Percentiles rank a stretch among this genome's conserved stretches.
Conservation (phyloP, 345 rosid species). For the Hibiscus tridactylites region DNA sequence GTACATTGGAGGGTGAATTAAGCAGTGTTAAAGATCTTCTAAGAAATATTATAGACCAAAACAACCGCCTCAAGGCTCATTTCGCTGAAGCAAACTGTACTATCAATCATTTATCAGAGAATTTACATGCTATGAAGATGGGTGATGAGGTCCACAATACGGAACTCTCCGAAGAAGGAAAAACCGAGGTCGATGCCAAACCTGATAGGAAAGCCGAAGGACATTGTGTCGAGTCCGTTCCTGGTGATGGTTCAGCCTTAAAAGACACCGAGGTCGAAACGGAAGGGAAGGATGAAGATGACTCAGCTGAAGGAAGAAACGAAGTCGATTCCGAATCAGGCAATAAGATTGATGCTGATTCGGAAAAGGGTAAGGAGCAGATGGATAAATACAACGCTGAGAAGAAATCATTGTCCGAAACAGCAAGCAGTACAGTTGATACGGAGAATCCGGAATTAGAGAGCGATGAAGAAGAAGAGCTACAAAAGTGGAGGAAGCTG, state of each 20-base stretch:
- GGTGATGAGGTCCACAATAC: constrained; percentile 42
- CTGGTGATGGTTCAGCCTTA: constrained; percentile 7
- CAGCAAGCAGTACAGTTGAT: constrained; percentile 28
- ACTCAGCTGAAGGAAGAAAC: constrained; percentile 18
- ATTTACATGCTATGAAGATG: constrained; percentile 40
- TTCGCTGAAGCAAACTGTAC: constrained; percentile 46
- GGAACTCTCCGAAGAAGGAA: constrained; percentile 19
- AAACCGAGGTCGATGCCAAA: constrained; percentile 11
- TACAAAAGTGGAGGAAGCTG: constrained; percentile 55
- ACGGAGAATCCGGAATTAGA: constrained; percentile 28
- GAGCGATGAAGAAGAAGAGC: constrained; percentile 37
- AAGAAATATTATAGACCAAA: constrained; percentile 38
- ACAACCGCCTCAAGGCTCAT: constrained; percentile 36
- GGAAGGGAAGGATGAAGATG: not conserved
- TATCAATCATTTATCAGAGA: constrained; percentile 43
- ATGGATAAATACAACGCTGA: not conserved
- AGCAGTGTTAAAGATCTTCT: constrained; percentile 38
- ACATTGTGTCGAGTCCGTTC: not conserved
- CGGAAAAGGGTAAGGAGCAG: constrained; percentile 14
- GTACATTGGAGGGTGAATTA: constrained; percentile 55
- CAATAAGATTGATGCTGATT: constrained; percentile 14
- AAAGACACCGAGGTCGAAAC: not conserved
- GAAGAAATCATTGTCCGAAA: constrained; percentile 29
- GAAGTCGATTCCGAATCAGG: constrained; percentile 14
- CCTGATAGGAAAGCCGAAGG: constrained; percentile 17